Percentiles rank a stretch among this genome's conserved stretches.
Conservation (phyloP, 164 flowering plant genomes). For the Aristolochia fimbriata region DNA sequence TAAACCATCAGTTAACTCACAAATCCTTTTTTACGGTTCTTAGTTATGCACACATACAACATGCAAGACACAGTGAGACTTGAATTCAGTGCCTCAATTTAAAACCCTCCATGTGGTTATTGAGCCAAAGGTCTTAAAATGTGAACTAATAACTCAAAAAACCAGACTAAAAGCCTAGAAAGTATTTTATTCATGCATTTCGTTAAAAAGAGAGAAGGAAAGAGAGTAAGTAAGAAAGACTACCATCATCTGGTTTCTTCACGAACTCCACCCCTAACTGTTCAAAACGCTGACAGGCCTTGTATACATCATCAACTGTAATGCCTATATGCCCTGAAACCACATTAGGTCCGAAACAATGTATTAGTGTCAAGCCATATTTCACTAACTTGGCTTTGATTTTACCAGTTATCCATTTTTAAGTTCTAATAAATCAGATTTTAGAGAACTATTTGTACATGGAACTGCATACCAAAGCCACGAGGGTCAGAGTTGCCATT, state of each 20-base stretch:
- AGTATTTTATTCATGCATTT: no score
- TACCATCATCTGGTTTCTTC: constrained; percentile 91
- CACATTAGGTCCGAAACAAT: neutral
- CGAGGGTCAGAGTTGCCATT: constrained; percentile 93
- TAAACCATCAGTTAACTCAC: neutral
- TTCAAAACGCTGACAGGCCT: constrained; percentile 91
- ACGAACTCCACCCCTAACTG: constrained; percentile 81
- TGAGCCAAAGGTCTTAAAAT: no score
- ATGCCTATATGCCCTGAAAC: constrained; percentile 89
- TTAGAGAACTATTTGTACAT: neutral
- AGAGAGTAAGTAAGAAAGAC: constrained; percentile 3
- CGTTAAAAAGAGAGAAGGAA: no score
- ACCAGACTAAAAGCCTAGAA: no score
- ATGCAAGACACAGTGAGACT: no score
- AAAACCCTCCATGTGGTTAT: no score
- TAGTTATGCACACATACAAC: no score
- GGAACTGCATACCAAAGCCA: constrained; percentile 69
- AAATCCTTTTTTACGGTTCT: neutral
- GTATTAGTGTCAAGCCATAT: neutral
- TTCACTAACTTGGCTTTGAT: no score
- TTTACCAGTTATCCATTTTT: neutral
- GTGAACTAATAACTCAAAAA: no score
- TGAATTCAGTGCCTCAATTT: no score
- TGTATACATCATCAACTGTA: constrained; percentile 83
- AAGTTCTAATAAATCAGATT: neutral